Conservation (phyloP, 495 filamentous ascomycete species). For the Apiosordaria backusii region DNA sequence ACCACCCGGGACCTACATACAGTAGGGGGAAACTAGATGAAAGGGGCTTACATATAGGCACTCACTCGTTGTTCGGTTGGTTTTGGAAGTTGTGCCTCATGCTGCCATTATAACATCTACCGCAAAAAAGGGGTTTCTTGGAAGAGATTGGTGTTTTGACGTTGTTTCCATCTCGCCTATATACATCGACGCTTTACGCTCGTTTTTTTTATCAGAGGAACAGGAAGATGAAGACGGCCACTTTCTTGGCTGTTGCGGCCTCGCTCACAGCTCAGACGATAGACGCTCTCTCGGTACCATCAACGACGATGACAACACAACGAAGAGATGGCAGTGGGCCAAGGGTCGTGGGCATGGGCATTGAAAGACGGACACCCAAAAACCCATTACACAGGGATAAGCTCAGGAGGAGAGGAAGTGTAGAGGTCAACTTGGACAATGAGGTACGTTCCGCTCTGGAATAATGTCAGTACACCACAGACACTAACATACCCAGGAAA, state of each 20-base stretch:
- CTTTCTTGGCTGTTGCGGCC: slow-evolving; percentile 24
- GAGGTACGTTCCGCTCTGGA: slow-evolving; percentile 32
- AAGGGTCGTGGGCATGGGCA: slow-evolving; percentile 40
- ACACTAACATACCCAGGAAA: slow-evolving; percentile 41
- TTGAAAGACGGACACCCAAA: slow-evolving; percentile 39
- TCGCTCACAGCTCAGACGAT: slow-evolving; percentile 14
- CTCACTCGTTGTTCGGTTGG: background rate
- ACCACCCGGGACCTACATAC: background rate
- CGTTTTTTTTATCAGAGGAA: background rate
- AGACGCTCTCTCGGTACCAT: slow-evolving; percentile 19
- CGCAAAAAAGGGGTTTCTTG: background rate
- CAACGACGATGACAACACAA: slow-evolving; percentile 19
- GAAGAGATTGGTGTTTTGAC: background rate
- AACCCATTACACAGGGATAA: slow-evolving; percentile 43
- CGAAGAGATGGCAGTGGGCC: slow-evolving; percentile 34
- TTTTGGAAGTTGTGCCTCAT: background rate
- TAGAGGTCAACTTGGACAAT: slow-evolving; percentile 47
- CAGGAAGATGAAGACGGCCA: slow-evolving; percentile 22
- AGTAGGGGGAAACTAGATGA: background rate
- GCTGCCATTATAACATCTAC: background rate
- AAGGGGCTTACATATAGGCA: background rate
- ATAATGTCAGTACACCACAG: background rate
- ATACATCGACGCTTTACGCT: background rate
- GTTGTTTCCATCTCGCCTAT: background rate
- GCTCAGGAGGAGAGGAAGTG: slow-evolving; percentile 42